phyloP scores from a whole-genome alignment of 129 eudicot genomes.

The Sambucus nigra region DNA sequence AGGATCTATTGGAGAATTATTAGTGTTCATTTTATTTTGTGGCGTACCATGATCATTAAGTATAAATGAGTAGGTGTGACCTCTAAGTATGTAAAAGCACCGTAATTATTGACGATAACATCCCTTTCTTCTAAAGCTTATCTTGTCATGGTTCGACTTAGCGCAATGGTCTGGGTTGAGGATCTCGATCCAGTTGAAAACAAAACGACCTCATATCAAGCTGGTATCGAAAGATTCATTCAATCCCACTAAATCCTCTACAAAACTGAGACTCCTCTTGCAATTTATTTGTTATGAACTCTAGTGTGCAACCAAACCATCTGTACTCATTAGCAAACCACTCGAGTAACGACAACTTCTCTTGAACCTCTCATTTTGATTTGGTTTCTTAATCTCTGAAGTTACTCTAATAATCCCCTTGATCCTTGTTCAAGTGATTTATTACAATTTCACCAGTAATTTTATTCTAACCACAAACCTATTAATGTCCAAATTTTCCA shows the following conservation, averaged over 20 bases:
- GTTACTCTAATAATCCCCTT: conserved; percentile 23
- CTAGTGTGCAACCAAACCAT: conserved; percentile 28
- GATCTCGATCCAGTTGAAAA: too few relatives aligned
- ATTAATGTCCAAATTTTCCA: conserved; percentile 29
- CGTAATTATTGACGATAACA: too few relatives aligned
- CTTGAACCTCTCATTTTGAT: conserved; percentile 30
- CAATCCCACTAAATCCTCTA: conserved; percentile 38
- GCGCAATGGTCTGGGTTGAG: too few relatives aligned
- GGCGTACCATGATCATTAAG: too few relatives aligned
- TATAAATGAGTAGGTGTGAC: too few relatives aligned
- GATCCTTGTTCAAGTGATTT: too few relatives aligned
- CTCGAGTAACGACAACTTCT: conserved; percentile 19
- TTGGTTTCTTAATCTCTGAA: conserved; percentile 15
- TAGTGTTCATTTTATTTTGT: too few relatives aligned
- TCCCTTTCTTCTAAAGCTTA: too few relatives aligned
- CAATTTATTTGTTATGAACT: conserved; percentile 33
- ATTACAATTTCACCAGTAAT: conserved; percentile 17
- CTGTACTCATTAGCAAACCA: conserved; percentile 33
- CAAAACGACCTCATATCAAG: conserved; percentile 23
- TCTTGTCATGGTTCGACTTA: too few relatives aligned
- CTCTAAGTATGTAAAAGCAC: too few relatives aligned
- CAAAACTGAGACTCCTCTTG: too few relatives aligned
- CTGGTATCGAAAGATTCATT: conserved; percentile 34
- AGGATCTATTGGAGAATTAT: too few relatives aligned
- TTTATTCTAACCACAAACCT: conserved; percentile 18